Evolutionary conservation across 441 rosid genomes (phyloP), one percentile per base, ranked within the genome.

Genomic region (Gossypium schwendimanii): DNA sequence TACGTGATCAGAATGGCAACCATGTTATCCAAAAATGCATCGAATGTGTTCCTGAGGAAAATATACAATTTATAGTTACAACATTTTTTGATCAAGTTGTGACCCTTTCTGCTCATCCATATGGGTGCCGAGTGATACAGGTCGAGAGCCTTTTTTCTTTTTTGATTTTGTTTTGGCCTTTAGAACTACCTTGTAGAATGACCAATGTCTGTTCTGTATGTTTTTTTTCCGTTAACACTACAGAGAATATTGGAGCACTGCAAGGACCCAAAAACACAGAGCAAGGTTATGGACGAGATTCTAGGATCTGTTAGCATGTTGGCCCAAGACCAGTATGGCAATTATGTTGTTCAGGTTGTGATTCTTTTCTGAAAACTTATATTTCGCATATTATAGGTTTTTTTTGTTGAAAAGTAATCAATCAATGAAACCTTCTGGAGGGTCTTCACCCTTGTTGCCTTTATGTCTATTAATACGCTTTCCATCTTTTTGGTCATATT

Each of bases 1-100:
- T 92, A 24, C 96, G 97, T 7, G 97, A 92, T 76, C 97, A 92
- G 84, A 92, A 92, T 78, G 97, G 97, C 55, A 92, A 92, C 83
- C 97, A 92, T 79, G 97, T 90, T 31, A 84, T 91, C 76, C 94
- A 89, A 81, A 90, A 87, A 86, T 89, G 96, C 53, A 92, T 92
- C 2, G 94, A 92, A 76, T 90, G 97, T 76, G 84, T 87, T 75
- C 97, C 97, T 20, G 96, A 92, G 82, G 97, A 89, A 23, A 84
- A 58, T 15, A 58, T 58, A 11, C 63, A 58, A 58, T 58, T 58
- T 58, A 23, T 58, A 58, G 36, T 58, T 62, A 73, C 90, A 1
- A 87, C 88, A 7, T 90, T 92, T 86, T 92, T 83, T 70, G 90
- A 86, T 69, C 90, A 90, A 81, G 94, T 90, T 72, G 89, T 89